These are phyloP conservation scores for Xylaria sp. DNA, from an alignment of 2,329 filamentous ascomycete genomes.

Conservation along the genomic window DNA sequence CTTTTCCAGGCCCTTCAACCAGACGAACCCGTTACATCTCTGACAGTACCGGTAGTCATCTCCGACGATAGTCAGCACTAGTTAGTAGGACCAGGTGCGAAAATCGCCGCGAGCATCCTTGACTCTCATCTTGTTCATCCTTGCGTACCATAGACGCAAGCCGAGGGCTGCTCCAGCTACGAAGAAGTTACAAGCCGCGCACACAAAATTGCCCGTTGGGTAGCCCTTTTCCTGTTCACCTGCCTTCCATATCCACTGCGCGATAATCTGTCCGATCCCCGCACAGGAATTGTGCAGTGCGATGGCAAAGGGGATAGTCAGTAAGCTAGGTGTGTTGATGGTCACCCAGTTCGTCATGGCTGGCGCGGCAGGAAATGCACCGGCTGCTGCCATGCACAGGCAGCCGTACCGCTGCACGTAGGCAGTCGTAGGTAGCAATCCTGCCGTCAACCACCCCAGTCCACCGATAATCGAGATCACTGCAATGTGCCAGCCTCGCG, in stretches of 20 bases:
- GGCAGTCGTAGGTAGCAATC: conserved; percentile 31
- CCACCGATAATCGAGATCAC: conserved; percentile 35
- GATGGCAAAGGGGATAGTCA: conserved; percentile 42
- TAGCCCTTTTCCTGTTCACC: conserved; percentile 36
- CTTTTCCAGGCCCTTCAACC: too few species aligned
- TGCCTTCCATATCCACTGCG: conserved; percentile 44
- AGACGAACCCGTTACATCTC: too few species aligned
- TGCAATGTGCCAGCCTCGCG: conserved; percentile 31
- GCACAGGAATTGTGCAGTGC: conserved; percentile 43
- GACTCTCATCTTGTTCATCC: conserved; percentile 28
- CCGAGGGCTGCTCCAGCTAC: conserved; percentile 25
- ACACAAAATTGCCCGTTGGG: conserved; percentile 45
- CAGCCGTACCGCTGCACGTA: conserved; percentile 39
- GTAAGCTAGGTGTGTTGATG: conserved; percentile 41
- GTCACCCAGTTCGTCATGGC: conserved; percentile 43
- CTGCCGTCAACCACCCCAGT: conserved; percentile 37
- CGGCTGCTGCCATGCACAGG: conserved; percentile 40
- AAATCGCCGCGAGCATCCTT: conserved; percentile 26
- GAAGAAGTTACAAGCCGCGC: conserved; percentile 42
- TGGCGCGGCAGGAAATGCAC: conserved; percentile 41
- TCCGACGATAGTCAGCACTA: too few species aligned
- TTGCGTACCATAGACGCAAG: conserved; percentile 27
- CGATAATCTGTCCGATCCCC: conserved; percentile 43
- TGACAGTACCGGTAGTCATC: too few species aligned
- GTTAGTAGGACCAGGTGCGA: conserved; percentile 31